Base-by-base conservation (phyloP, 2,329 filamentous ascomycete species). In the Penicillium nordicum region DNA sequence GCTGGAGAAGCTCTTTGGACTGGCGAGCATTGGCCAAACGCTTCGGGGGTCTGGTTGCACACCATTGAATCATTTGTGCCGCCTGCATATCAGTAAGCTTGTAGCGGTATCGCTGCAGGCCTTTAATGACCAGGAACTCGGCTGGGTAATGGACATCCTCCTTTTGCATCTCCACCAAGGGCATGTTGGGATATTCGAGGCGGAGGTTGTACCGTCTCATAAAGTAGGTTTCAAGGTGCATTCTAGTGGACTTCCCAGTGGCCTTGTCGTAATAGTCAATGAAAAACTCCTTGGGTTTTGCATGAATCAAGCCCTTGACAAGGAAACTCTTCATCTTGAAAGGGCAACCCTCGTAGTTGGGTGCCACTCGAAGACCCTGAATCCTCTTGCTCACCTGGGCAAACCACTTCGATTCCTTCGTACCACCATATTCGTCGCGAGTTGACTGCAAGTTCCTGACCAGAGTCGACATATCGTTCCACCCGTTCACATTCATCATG, bases 21-120 rank as follows among this genome's bases (percentile, higher is more conserved):
- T 82, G 71, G 47, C 85, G 76, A 63, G 97, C 92, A 21, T 88
- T 84, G 0, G 71, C 65, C 62, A 84, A 83, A n/a, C 94, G 89
- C 30, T 85, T 71, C 0, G 72, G 70, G 0, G 94, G 94, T 1
- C 87, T 82, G 6, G 88, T 90, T 5, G 96, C 93, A 0, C 93
- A 92, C 66, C 93, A 91, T 72, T 89, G 93, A 78, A 99, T 97
- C 94, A 99, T 99, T 5, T 82, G 76, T 0, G 87, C 78, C 0
- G 93, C 97, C 76, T 96, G 80, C 0, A 68, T 67, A 53, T 85
- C 83, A 49, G 80, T 80, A 45, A 86, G 70, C 72, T 87, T 87
- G 69, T 74, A 80, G 3, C 75, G 76, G 65, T 84, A 86, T 2
- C 81, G 80, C 69, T 86, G 82, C 36, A 85, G 82, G 4, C 74